Base-by-base conservation (phyloP, 345 rosid species). In the Camelina hispida region DNA sequence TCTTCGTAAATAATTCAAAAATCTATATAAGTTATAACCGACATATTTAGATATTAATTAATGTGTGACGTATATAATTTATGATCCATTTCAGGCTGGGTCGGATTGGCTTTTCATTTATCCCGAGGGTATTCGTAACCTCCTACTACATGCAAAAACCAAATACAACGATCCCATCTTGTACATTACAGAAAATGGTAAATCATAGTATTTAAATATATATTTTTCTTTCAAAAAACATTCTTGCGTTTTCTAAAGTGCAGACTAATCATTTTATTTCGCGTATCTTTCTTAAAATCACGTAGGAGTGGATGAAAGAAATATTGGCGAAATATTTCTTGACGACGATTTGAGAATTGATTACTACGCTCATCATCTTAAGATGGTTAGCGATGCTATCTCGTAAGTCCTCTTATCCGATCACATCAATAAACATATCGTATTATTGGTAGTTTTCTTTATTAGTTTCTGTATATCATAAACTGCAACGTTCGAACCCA, bases 131-230 rank as follows among this genome's bases (percentile, higher is more conserved):
- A 18, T 89, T 44, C 80, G 55, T 35, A 82, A 83, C 47, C 61
- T 85, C n/a, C 42, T 87, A 59, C 48, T 85, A 7, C 65, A 87
- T 62, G 69, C 62, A 32, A 84, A 87, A 65, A 2, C 47, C 53
- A 84, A 78, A 35, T 89, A 72, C 72, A 79, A 83, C 4, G 62
- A 80, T 56, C 89, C 89, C 1, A n/a, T 58, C 5, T 67, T 88
- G 51, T 83, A 80, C 57, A 55, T 88, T 4, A 85, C 91, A 25
- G 93, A 86, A 53, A 88, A 88, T 14, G 93, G 93, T 84, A 79
- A 78, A 2, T 58, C 32, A 28, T n/a, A n/a, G n/a, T n/a, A n/a
- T n/a, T n/a, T n/a, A n/a, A n/a, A n/a, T n/a, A n/a, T n/a, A n/a
- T n/a, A n/a, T n/a, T n/a, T n/a, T n/a, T n/a, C n/a, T n/a, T n/a